Base-by-base conservation (phyloP, 2,329 filamentous ascomycete species). In the Aureobasidium sp. region DNA sequence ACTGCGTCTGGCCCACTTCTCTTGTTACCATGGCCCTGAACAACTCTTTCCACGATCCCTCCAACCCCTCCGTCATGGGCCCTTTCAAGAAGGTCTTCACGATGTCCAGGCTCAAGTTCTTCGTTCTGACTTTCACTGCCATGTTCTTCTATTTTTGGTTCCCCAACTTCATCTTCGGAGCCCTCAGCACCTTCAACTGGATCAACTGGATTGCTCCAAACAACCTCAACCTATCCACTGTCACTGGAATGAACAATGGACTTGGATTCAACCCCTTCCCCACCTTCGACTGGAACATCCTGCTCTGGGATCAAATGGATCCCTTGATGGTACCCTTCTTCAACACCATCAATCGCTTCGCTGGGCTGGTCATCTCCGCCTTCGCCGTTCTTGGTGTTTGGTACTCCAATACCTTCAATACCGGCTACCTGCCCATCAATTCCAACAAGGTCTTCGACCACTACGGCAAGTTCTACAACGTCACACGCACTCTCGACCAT, bases 21-120 rank as follows among this genome's bases (percentile, higher is more conserved):
- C 79, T 96, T 60, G 91, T 93, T 81, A 92, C 89, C 25, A 90
- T 90, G 0, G 87, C 90, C 67, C 92, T 95, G 88, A 94, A 95
- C 70, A 86, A 86, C 3, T 92, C 90, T 0, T 80, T 95, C 57
- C 90, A 96, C 69, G 86, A 91, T 65, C 86, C 91, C 70, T 93
- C 92, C 71, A 88, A 87, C 67, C 82, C 84, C 36, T 90, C 67
- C 21, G 65, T 66, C 4, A 55, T 90, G 72, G 89, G 90, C 30
- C 53, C 53, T 1, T 57, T 57, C 41, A 57, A 57, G n/a, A 55
- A 45, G 6, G 27, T 47, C 21, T 94, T 90, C 90, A 86, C 76
- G 34, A 87, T 94, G 55, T 90, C 88, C 66, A 81, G 90, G 53
- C 93, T 89, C 82, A 88, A 86, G 66, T 94, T 94, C 76, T 96